Evolutionary conservation across 2,329 filamentous ascomycete genomes (phyloP).

Genomic region (Aaosphaeria pasadenensis): DNA sequence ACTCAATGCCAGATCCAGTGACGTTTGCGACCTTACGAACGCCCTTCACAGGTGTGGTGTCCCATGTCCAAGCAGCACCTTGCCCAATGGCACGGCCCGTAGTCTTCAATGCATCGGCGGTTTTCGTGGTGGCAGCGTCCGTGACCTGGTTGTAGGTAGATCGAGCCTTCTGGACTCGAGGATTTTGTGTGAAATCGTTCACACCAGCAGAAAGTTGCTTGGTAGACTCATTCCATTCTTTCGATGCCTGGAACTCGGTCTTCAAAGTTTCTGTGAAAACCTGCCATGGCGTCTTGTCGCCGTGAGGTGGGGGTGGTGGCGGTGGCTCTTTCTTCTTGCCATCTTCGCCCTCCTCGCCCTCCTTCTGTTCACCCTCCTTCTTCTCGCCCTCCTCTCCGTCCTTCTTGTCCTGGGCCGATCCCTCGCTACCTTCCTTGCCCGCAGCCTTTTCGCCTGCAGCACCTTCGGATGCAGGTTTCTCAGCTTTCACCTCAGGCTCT

Average conservation of each 20-base stretch:
- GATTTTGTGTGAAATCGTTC: constrained; percentile 89
- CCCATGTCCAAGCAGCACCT: constrained; percentile 95
- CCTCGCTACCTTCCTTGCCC: constrained; percentile 38
- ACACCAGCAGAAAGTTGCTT: constrained; percentile 88
- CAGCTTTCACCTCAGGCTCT: constrained; percentile 27
- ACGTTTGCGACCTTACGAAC: constrained; percentile 81
- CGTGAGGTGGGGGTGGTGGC: constrained; percentile 86
- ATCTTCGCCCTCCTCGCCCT: constrained; percentile 36
- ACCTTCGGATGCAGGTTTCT: constrained; percentile 41
- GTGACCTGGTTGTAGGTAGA: constrained; percentile 86
- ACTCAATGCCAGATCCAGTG: constrained; percentile 84
- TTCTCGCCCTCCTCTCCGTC: constrained; percentile 49
- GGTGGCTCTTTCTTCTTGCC: constrained; percentile 56
- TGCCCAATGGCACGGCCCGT: constrained; percentile 87
- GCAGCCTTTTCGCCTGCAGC: constrained; percentile 21
- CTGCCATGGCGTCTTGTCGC: constrained; percentile 97
- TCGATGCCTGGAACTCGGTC: constrained; percentile 90
- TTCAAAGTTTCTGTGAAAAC: constrained; percentile 98
- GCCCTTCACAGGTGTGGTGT: constrained; percentile 88
- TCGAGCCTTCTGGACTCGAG: constrained; percentile 80
- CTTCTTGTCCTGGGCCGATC: constrained; percentile 39
- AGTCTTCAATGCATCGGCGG: constrained; percentile 75
- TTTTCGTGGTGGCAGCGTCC: constrained; percentile 75
- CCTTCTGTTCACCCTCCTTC: constrained; percentile 40
- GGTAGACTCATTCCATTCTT: constrained; percentile 98